These are phyloP conservation scores for Vitis cinerea DNA, from an alignment of 164 flowering plant genomes.

Conservation along the genomic window DNA sequence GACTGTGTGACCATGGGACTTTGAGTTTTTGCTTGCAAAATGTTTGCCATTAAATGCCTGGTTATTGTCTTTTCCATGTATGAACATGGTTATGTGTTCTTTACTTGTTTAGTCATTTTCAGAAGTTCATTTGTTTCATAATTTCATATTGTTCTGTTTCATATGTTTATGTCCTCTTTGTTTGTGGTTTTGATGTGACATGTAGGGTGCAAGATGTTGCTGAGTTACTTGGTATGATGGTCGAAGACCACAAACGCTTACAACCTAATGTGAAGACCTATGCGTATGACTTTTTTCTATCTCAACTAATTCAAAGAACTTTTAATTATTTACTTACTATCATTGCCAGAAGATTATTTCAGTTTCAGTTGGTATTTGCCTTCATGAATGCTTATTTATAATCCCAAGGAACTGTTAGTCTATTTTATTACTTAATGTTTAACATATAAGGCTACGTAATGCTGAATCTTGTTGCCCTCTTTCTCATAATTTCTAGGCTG, in stretches of 20 bases:
- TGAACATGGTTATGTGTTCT: background rate
- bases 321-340: background rate
- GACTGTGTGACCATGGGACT: no score
- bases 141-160: background rate
- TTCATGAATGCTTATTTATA: no score
- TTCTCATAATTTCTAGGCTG: no score
- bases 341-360: background rate
- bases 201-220: conserved; percentile 95
- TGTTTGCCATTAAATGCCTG: background rate
- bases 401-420: no score
- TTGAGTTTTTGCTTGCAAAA: no score
- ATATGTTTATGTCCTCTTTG: background rate
- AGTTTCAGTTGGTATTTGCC: background rate
- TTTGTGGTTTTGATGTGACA: conserved; percentile 10
- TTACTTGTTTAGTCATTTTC: background rate
- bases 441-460: no score
- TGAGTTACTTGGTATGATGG: conserved; percentile 98
- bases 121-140: background rate
- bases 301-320: background rate
- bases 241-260: conserved; percentile 86
- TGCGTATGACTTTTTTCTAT: conserved; percentile 56
- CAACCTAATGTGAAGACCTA: conserved; percentile 92
- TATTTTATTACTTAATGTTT: no score
- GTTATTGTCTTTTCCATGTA: background rate
- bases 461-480: no score